Base-by-base conservation (phyloP, 768 basidiomycete species). In the Lepiota venenata region DNA sequence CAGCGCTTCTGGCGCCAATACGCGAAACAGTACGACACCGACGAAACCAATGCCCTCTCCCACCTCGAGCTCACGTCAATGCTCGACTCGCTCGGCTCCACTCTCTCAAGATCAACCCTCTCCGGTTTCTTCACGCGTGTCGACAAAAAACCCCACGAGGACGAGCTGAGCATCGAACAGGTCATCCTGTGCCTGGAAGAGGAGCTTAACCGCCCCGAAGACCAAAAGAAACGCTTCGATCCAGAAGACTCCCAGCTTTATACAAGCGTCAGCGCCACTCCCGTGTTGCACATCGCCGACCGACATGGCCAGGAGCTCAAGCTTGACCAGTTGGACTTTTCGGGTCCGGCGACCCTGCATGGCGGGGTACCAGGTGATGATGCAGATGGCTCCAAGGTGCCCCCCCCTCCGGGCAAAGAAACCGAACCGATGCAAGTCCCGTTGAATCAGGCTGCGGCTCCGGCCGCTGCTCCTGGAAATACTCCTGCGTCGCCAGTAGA, bases 51-150 rank as follows among this genome's bases (percentile, higher is more conserved):
- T 18, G 66, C 79, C 1, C 71, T 95, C 38, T 93, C 92, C 0
- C 85, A 87, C 57, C 73, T 95, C 52, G 97, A 98, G 68, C 77
- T 97, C 29, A 91, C 88, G 0, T 91, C 91, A 10, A 94, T 98
- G 91, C 86, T 99, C 40, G 96, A 98, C 71, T 96, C 95, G 1
- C 85, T 99, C 36, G 94, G 94, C 4, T 97, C 94, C 3, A 98
- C 96, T 0, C 81, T 98, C 46, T 89, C 88, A 6, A 70, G 69
- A 0, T 73, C 83, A 43, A 98, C 96, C 2, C 74, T 97, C 55
- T 78, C 88, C 60, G 78, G 79, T 12, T 98, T 95, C 79, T 98
- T 91, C 73, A 80, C 77, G 11, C 78, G 82, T 7, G 80, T 77
- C 61, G 79, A 78, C 53, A 92, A 91, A 68, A 70, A 77, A 3